Base-by-base conservation (phyloP, 169 alveolate genomes). In the Sarcocystis neurona region DNA sequence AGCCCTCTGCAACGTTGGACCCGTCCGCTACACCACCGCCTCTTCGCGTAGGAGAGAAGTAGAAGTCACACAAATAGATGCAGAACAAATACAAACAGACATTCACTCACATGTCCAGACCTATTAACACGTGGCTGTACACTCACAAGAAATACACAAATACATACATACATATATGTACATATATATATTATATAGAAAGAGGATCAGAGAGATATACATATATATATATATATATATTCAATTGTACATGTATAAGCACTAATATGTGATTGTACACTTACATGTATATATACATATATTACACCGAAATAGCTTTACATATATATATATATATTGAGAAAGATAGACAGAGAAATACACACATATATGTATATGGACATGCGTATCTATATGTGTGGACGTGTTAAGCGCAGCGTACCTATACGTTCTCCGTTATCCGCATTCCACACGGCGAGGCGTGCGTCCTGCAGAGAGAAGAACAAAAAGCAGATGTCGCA, bases 351-450 rank as follows among this genome's bases (percentile, higher is more conserved):
- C 30, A 53, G 12, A 23, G 66, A 53, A 23, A 53, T 23, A 10
- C 18, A 8, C 18, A 50, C 18, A 66, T 66, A 30, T 66, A 20
- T 20, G 8, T 27, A 30, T 66, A 66, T 5, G 66, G 79, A 68
- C 30, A 20, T 68, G 79, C 48, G 60, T 85, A 39, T 91, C 48
- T 78, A 78, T 89, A 93, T 43, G 92, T n/a, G 87, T 46, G 32
- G 94, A 72, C 72, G 72, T 79, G 37, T 87, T 84, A 43, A 58
- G 72, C 6, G 89, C 82, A 43, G 70, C 91, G 60, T 66, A 95
- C 95, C 98, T 90, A 95, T 92, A 92, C 95, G 97, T 48, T 92
- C 94, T 68, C 97, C 97, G 70, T 89, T 93, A 50, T 94, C 94
- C n/a, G 96, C 79, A 34, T 95, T 88, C 97, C 97, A 95, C 70